Conservation (phyloP, 805 yeast species). For the Suhomyces pyralidae region DNA sequence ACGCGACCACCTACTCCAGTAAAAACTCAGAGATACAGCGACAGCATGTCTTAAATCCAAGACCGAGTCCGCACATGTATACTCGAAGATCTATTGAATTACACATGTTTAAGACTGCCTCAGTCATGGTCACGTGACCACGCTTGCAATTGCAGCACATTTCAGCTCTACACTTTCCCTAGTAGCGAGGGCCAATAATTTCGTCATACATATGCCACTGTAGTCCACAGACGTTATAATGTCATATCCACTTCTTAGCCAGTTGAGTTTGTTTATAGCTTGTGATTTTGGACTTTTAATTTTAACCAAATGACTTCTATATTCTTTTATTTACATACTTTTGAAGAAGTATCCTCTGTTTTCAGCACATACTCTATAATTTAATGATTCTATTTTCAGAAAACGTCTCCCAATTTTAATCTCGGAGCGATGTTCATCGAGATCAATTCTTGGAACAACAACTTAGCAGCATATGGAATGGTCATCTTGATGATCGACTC, state of each 20-base stretch:
- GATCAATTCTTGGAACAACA: slow-evolving; percentile 91
- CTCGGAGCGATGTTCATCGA: slow-evolving; percentile 99
- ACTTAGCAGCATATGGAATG: slow-evolving; percentile 97
- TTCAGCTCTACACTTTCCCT: no score
- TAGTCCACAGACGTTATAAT: no score
- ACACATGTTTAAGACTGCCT: neutral
- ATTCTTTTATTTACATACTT: neutral
- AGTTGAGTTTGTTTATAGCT: no score
- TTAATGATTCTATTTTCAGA: slow-evolving; percentile 32
- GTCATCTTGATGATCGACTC: slow-evolving; percentile 90
- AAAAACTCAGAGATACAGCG: neutral
- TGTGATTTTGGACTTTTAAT: no score
- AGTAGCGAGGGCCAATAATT: no score
- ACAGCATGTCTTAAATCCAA: neutral
- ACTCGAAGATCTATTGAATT: neutral
- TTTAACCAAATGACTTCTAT: neutral
- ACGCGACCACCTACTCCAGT: neutral
- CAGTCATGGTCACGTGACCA: no score
- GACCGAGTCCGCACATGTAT: neutral
- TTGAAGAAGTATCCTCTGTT: neutral
- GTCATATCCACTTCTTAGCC: no score
- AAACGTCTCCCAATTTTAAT: slow-evolving; percentile 82
- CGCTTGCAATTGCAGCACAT: no score
- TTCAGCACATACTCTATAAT: neutral
- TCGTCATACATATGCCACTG: no score